Evolutionary conservation across 768 basidiomycete genomes (phyloP).

Genomic region (Agaricus subrufescens): DNA sequence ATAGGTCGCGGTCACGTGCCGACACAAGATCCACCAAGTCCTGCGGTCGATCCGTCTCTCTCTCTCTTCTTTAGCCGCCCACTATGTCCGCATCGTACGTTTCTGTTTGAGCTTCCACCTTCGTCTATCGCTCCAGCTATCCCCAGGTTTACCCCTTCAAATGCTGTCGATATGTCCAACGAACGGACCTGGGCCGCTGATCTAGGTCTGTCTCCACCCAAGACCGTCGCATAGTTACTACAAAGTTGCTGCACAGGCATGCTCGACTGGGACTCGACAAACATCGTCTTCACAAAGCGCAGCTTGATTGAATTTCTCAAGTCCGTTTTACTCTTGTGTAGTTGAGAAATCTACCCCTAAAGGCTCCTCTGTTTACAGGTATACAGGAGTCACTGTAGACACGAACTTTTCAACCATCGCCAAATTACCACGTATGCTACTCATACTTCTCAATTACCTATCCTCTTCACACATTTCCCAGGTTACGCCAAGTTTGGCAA

Average conservation of each 20-base stretch:
- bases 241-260: slow-evolving; percentile 40
- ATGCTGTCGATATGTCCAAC: slow-evolving; percentile 54
- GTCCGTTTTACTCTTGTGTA: slow-evolving; percentile 30
- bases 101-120: background rate
- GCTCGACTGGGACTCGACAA: slow-evolving; percentile 77
- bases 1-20: slow-evolving; percentile 3
- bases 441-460: background rate
- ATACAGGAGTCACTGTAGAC: slow-evolving; percentile 72
- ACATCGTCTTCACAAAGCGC: slow-evolving; percentile 77
- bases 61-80: slow-evolving; percentile 3
- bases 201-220: slow-evolving; percentile 38
- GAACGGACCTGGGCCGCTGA: slow-evolving; percentile 71
- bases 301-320: slow-evolving; percentile 73
- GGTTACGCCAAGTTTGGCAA: slow-evolving; percentile 74
- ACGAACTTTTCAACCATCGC: slow-evolving; percentile 69
- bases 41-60: background rate
- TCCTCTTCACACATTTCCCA: slow-evolving; percentile 20
- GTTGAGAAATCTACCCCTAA: background rate
- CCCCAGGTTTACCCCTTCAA: slow-evolving; percentile 53
- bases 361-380: slow-evolving; percentile 33
- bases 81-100: slow-evolving; percentile 39
- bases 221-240: background rate
- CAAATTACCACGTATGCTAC: slow-evolving; percentile 64
- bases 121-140: slow-evolving; percentile 2
- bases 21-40: slow-evolving; percentile 3